phyloP scores from a whole-genome alignment of 345 rosid genomes.

The Jatropha curcas region DNA sequence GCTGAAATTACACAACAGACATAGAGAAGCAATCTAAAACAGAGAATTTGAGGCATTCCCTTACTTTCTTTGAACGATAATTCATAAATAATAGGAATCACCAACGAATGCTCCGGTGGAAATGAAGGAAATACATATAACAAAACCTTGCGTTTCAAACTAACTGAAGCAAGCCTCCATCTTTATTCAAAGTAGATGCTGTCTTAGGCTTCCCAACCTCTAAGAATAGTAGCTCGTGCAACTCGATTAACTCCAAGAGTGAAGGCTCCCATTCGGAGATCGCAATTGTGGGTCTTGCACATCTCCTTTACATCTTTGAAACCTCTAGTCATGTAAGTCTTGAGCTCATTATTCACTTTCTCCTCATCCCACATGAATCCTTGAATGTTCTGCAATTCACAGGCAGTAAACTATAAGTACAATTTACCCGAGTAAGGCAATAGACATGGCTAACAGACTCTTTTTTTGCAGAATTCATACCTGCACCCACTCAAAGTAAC shows the following conservation, averaged over 20 bases:
- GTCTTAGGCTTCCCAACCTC: conserved; percentile 90
- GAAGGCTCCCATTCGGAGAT: conserved; percentile 98
- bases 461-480: too few species aligned
- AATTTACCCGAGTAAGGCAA: background rate
- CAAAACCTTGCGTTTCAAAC: conserved; percentile 19
- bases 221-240: conserved; percentile 76
- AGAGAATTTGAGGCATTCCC: background rate
- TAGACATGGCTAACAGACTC: too few species aligned
- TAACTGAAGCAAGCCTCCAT: conserved; percentile 7
- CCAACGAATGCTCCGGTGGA: background rate
- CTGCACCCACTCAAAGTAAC: conserved; percentile 99
- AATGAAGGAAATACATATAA: conserved; percentile 5
- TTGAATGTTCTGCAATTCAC: conserved; percentile 74
- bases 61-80: background rate
- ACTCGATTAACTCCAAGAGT: conserved; percentile 95
- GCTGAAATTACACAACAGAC: background rate
- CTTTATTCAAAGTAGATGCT: conserved; percentile 25
- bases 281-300: conserved; percentile 81
- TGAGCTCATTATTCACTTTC: conserved; percentile 79
- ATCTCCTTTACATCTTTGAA: conserved; percentile 76
- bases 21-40: background rate
- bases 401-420: background rate
- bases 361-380: conserved; percentile 98
- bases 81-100: background rate
- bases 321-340: conserved; percentile 79